Conservation (phyloP, 1,284 basidiomycete genomes). For the Ceratobasidium sp. region DNA sequence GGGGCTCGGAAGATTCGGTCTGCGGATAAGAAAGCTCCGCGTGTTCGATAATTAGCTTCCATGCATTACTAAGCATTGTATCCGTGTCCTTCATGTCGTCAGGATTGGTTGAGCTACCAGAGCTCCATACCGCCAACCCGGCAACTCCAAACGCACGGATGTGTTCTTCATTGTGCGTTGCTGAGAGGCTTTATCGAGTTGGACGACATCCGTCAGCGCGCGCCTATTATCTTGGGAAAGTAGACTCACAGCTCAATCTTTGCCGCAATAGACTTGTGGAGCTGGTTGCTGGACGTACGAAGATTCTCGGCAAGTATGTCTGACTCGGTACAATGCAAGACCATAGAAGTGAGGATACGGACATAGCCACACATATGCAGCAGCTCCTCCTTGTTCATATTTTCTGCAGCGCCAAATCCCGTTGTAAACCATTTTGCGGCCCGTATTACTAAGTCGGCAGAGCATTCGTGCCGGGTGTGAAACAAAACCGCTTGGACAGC, state of each 20-base stretch:
- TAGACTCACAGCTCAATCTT: not conserved
- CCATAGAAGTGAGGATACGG: constrained; percentile 23
- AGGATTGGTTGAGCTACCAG: not conserved
- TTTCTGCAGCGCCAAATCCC: not conserved
- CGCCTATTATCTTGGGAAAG: not conserved
- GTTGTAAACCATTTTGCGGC: not conserved
- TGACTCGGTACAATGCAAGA: constrained; percentile 1
- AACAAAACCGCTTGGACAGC: not conserved
- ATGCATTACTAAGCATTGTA: not conserved
- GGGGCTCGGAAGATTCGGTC: not conserved
- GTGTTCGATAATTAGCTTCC: not conserved
- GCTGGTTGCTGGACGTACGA: not conserved
- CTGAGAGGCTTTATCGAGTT: not conserved
- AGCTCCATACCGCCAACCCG: not conserved
- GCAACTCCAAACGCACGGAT: constrained; percentile 10
- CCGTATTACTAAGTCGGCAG: not conserved
- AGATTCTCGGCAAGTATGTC: not conserved
- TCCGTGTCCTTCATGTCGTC: not conserved
- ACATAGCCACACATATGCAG: constrained; percentile 5
- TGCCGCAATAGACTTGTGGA: not conserved
- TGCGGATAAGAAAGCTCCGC: not conserved
- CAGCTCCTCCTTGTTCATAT: not conserved
- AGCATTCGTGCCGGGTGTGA: not conserved
- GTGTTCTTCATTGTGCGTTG: not conserved
- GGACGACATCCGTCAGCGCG: not conserved